Conservation (phyloP, 208 protist species). For the Trypanosoma brucei region DNA sequence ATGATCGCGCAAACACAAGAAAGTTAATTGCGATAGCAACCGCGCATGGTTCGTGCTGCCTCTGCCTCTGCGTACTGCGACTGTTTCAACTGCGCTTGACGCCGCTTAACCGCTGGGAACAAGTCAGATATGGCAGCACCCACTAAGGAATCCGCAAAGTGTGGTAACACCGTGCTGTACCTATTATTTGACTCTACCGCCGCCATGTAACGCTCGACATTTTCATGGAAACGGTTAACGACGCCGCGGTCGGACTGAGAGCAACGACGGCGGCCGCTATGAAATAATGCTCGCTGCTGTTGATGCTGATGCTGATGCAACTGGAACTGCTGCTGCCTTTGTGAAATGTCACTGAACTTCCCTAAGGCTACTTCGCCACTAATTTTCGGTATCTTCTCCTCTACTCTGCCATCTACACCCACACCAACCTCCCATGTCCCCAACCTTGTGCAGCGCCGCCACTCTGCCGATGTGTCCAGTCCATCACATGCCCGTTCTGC, state of each 20-base stretch:
- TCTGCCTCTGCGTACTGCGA: conserved; percentile 16
- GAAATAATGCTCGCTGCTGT: neutral
- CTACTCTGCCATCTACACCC: neutral
- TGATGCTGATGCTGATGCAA: neutral
- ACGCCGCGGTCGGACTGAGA: neutral
- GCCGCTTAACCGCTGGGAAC: conserved; percentile 17
- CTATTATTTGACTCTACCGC: conserved; percentile 3
- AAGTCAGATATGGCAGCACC: conserved; percentile 22
- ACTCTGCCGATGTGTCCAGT: neutral
- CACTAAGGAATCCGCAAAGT: conserved; percentile 25
- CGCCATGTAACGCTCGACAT: conserved; percentile 17
- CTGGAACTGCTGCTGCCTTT: neutral
- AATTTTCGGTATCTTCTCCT: neutral
- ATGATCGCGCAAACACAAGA: neutral
- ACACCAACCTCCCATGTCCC: neutral
- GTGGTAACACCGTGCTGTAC: neutral
- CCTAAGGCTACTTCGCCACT: neutral
- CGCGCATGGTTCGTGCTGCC: conserved; percentile 5
- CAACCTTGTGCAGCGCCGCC: neutral
- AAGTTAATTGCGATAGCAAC: neutral
- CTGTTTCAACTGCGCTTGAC: conserved; percentile 19
- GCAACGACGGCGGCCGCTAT: neutral
- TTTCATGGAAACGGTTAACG: conserved; percentile 18
- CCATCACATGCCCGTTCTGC: neutral
- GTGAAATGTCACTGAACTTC: neutral